phyloP scores from a whole-genome alignment of 441 rosid species.

The Lepidium campestre region DNA sequence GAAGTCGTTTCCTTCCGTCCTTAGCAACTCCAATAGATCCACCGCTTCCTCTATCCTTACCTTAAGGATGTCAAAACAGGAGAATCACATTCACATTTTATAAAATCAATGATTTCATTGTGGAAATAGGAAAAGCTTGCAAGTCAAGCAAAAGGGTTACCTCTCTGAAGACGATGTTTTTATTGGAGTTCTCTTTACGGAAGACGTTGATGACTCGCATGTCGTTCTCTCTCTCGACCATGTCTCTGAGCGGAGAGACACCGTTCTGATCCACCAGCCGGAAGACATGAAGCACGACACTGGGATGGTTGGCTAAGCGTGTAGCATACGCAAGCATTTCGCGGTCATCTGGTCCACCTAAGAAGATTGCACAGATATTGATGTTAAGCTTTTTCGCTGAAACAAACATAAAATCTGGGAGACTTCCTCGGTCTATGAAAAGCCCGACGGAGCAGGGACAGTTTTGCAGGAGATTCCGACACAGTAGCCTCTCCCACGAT shows the following conservation, averaged over 20 bases:
- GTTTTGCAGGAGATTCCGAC: constrained; percentile 23
- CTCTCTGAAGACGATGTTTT: constrained; percentile 22
- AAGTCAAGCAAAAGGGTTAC: not conserved
- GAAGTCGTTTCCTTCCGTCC: constrained; percentile 21
- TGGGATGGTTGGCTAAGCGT: constrained; percentile 24
- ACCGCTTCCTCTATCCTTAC: constrained; percentile 19
- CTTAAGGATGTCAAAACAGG: constrained; percentile 12
- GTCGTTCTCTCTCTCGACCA: constrained; percentile 30
- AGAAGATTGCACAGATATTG: constrained; percentile 29
- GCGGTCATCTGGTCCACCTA: constrained; percentile 40
- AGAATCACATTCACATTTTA: not conserved
- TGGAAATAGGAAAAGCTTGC: not conserved
- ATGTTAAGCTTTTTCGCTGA: constrained; percentile 7
- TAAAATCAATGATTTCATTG: too few species aligned
- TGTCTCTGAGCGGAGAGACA: constrained; percentile 21
- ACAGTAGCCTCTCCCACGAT: constrained; percentile 10
- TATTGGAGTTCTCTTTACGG: constrained; percentile 2
- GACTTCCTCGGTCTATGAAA: constrained; percentile 29
- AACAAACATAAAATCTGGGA: constrained; percentile 28
- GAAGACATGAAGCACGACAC: constrained; percentile 23
- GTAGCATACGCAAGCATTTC: constrained; percentile 34
- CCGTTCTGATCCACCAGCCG: constrained; percentile 17
- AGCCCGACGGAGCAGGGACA: constrained; percentile 38
- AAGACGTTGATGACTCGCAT: constrained; percentile 28
- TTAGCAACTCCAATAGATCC: constrained; percentile 12